Percentiles rank a stretch among this genome's conserved stretches.
Evolutionary conservation across 129 eudicot genomes (phyloP).

Genomic region (Smallanthus sonchifolius): DNA sequence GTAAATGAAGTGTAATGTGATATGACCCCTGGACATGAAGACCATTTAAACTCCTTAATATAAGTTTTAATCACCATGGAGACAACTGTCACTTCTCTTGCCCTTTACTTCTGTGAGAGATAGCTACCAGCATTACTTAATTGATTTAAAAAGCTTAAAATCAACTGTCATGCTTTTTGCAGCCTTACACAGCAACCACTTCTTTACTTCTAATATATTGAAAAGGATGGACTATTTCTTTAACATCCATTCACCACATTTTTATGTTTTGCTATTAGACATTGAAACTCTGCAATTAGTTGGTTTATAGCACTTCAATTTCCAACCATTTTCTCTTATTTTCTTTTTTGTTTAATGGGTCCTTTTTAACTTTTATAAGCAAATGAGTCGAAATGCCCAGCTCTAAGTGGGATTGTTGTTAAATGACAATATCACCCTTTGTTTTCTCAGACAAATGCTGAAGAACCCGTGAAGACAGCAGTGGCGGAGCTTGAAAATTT

Average conservation of each 20-base stretch:
- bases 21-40: background rate
- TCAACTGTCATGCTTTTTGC: background rate
- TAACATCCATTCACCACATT: no score
- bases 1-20: background rate
- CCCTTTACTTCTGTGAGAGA: background rate
- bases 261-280: no score
- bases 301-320: no score
- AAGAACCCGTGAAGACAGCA: slow-evolving; percentile 70
- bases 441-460: slow-evolving; percentile 15
- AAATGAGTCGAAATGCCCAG: no score
- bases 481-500: no score
- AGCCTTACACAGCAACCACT: background rate
- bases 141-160: background rate
- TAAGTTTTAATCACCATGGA: background rate
- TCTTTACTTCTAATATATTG: background rate
- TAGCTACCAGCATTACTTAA: background rate
- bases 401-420: no score
- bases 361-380: background rate
- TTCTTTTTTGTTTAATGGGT: background rate
- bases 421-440: background rate
- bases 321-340: background rate
- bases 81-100: background rate
- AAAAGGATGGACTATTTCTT: no score
- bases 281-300: no score
- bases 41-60: background rate